Evolutionary conservation across 2,329 filamentous ascomycete species (phyloP).

Genomic region (Onygenales sp.): DNA sequence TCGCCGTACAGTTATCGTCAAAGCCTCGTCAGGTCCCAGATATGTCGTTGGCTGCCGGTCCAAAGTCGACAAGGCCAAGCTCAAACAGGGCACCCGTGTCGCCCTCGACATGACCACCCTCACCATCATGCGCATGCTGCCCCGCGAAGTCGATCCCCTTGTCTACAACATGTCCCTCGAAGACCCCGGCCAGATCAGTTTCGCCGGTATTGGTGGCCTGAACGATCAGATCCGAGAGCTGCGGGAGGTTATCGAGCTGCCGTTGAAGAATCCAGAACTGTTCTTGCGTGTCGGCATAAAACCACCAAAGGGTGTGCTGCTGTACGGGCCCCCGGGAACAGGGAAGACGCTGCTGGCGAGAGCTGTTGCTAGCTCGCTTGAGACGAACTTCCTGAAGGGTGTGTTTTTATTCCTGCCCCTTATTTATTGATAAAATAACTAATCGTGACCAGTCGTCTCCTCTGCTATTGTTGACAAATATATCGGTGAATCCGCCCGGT

Average conservation of each 20-base stretch:
- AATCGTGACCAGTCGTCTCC: constrained; percentile 63
- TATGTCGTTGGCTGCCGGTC: constrained; percentile 98
- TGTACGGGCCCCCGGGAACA: constrained; percentile 93
- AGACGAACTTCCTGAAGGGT: constrained; percentile 99
- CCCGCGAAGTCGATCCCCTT: constrained; percentile 92
- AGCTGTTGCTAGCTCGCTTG: constrained; percentile 89
- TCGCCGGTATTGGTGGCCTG: constrained; percentile 91
- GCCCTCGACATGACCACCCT: constrained; percentile 98
- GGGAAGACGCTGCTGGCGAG: constrained; percentile 92
- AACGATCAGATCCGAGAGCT: constrained; percentile 98
- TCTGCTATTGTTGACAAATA: constrained; percentile 99
- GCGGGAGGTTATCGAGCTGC: constrained; percentile 93
- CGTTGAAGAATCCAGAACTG: constrained; percentile 95
- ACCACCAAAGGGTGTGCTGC: constrained; percentile 89
- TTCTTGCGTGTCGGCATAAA: constrained; percentile 97
- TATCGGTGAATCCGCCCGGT: constrained; percentile 91
- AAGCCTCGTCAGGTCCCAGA: constrained; percentile 90
- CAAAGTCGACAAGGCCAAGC: constrained; percentile 92
- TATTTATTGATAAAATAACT: neutral
- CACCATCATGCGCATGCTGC: constrained; percentile 99
- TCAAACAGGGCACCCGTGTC: constrained; percentile 97
- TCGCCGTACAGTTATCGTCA: constrained; percentile 71
- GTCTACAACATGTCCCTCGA: constrained; percentile 99
- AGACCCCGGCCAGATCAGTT: constrained; percentile 94
- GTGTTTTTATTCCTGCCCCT: constrained; percentile 16